These are phyloP conservation scores for Rhodotorula sp. DNA, from an alignment of 1,284 basidiomycete species.

Conservation along the genomic window DNA sequence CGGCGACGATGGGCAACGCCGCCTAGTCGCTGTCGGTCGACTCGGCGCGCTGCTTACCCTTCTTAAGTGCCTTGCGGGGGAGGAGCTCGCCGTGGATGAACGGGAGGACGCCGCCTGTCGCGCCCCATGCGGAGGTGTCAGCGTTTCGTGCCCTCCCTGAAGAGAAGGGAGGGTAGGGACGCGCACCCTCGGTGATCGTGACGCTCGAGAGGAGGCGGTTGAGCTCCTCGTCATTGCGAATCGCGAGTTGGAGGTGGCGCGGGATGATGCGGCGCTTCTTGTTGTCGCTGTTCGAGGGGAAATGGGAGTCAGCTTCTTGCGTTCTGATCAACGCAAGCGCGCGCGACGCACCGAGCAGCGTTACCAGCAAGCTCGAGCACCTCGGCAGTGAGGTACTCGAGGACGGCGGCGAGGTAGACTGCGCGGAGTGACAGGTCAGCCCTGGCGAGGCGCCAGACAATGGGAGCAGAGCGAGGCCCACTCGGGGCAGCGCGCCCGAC, in stretches of 20 bases:
- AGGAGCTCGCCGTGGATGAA: conserved; percentile 5
- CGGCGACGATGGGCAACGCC: too few relatives aligned
- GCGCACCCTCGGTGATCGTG: background rate
- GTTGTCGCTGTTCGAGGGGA: conserved; percentile 10
- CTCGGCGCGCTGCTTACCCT: background rate
- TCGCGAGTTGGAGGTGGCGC: conserved; percentile 83
- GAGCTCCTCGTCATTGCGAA: conserved; percentile 76
- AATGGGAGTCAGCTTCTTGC: too few relatives aligned
- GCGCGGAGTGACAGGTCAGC: background rate
- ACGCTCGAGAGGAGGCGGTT: conserved; percentile 78
- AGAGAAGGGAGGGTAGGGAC: too few relatives aligned
- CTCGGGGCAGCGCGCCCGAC: background rate
- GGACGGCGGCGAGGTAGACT: conserved; percentile 51
- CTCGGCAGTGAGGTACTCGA: conserved; percentile 55
- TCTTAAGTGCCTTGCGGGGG: background rate
- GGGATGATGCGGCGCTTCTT: conserved; percentile 81
- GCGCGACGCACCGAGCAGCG: conserved; percentile 20
- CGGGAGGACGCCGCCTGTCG: conserved; percentile 45
- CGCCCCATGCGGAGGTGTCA: background rate
- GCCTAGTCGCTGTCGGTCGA: background rate
- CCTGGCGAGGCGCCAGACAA: background rate
- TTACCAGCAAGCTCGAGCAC: conserved; percentile 55
- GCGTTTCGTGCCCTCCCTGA: too few relatives aligned
- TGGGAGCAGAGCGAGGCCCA: background rate
- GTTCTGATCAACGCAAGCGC: too few relatives aligned